These are phyloP conservation scores for Gypsophila paniculata DNA, from an alignment of 179 eudicot species.

Conservation along the genomic window DNA sequence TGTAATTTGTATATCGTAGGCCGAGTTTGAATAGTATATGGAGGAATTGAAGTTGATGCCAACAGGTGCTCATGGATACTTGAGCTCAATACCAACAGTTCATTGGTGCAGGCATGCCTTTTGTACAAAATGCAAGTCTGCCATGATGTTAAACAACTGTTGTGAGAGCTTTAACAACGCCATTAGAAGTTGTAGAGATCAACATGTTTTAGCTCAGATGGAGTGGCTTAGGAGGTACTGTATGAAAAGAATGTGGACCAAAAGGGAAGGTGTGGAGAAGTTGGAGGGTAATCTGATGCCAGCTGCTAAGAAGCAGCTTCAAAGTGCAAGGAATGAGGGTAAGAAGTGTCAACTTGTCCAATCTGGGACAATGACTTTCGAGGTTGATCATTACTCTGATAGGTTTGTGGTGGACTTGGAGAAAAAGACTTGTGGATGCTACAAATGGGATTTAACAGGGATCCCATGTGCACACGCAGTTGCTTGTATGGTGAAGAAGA, in stretches of 20 bases:
- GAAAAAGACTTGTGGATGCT: background rate
- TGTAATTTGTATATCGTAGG: too few species aligned
- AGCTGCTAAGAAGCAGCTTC: background rate
- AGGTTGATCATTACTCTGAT: background rate
- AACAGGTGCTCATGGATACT: too few species aligned
- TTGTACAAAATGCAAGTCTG: background rate
- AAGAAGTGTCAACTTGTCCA: background rate
- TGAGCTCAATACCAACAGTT: too few species aligned
- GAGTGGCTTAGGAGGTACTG: background rate
- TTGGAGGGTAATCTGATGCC: background rate
- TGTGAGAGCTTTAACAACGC: conserved; percentile 7
- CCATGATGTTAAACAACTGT: background rate
- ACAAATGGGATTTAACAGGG: background rate
- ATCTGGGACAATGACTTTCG: background rate
- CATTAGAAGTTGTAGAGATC: background rate
- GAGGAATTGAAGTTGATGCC: too few species aligned
- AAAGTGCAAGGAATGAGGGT: background rate
- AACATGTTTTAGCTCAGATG: background rate
- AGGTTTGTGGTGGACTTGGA: background rate
- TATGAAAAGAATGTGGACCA: background rate
- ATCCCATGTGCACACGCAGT: background rate
- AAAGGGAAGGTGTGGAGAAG: background rate
- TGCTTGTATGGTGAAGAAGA: background rate
- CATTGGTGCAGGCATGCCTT: too few species aligned
- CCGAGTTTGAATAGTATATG: too few species aligned